These are phyloP conservation scores for Kwoniella pini DNA, from an alignment of 768 basidiomycete genomes.

Conservation along the genomic window DNA sequence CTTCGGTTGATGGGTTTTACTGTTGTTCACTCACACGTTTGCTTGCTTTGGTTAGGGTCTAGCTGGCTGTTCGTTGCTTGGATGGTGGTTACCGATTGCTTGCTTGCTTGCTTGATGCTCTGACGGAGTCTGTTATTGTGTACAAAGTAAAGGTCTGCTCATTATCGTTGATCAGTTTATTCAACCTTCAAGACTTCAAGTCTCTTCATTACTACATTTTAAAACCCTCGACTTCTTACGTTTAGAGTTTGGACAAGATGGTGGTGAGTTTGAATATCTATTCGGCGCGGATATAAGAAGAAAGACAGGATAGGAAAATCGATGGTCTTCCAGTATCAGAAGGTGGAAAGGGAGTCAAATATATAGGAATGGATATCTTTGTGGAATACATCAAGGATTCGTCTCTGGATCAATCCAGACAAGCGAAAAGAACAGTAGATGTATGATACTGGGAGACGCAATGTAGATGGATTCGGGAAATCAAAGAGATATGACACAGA, in stretches of 20 bases:
- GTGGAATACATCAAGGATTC: no score
- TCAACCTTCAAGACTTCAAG: constrained; percentile 26
- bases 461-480: no score
- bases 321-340: no score
- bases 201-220: constrained; percentile 7
- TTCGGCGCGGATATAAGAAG: neutral
- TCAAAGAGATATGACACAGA: no score
- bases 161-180: neutral
- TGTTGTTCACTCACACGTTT: constrained; percentile 1
- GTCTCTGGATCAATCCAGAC: no score
- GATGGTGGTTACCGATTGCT: neutral
- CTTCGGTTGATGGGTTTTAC: neutral
- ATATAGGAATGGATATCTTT: no score
- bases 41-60: neutral
- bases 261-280: constrained; percentile 30
- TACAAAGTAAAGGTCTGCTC: neutral
- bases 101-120: no score
- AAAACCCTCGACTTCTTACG: constrained; percentile 18
- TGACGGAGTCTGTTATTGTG: neutral
- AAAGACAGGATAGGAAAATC: neutral
- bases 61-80: neutral
- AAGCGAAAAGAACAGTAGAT: no score
- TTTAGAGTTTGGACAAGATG: constrained; percentile 32
- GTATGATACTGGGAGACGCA: no score
- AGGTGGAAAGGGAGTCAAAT: no score